Percentiles rank a stretch among this genome's conserved stretches.
These are phyloP conservation scores for Candida caryicola DNA, from an alignment of 805 yeast genomes.

Conservation along the genomic window DNA sequence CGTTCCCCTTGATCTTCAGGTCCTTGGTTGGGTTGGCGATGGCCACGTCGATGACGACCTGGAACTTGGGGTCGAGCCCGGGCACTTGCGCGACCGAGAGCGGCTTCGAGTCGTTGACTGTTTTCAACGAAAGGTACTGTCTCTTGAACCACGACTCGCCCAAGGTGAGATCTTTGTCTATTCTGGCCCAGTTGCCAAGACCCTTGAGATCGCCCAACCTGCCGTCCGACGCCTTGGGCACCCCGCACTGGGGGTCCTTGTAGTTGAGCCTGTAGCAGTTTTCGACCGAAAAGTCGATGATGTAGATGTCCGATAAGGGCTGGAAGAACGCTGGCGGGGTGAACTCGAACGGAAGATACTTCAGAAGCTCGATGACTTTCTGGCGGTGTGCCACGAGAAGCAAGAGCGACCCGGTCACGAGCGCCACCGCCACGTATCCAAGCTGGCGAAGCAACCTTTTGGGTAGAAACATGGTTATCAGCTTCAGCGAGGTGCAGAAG, in stretches of 20 bases:
- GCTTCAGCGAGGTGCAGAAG: too few relatives aligned
- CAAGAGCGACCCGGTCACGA: constrained; percentile 19
- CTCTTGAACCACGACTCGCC: constrained; percentile 42
- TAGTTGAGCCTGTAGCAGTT: constrained; percentile 27
- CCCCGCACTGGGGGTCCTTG: constrained; percentile 24
- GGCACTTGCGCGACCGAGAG: not conserved
- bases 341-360: constrained; percentile 6
- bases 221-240: constrained; percentile 23
- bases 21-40: constrained; percentile 34
- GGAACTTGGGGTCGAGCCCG: constrained; percentile 4
- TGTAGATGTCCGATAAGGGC: constrained; percentile 35
- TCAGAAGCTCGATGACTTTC: constrained; percentile 38
- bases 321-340: constrained; percentile 29
- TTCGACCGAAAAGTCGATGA: constrained; percentile 43
- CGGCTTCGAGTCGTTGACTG: constrained; percentile 16
- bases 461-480: constrained; percentile 31
- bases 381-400: constrained; percentile 39
- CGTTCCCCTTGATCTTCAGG: constrained; percentile 35
- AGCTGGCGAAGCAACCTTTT: constrained; percentile 30
- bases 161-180: constrained; percentile 48
- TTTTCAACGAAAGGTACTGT: constrained; percentile 38
- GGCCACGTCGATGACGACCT: constrained; percentile 41
- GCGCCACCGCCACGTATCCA: constrained; percentile 17
- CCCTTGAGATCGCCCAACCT: constrained; percentile 21
- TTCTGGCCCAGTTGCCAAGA: constrained; percentile 36